Evolutionary conservation across 2,329 filamentous ascomycete genomes (phyloP).

Genomic region (Ceratocystis destructans): DNA sequence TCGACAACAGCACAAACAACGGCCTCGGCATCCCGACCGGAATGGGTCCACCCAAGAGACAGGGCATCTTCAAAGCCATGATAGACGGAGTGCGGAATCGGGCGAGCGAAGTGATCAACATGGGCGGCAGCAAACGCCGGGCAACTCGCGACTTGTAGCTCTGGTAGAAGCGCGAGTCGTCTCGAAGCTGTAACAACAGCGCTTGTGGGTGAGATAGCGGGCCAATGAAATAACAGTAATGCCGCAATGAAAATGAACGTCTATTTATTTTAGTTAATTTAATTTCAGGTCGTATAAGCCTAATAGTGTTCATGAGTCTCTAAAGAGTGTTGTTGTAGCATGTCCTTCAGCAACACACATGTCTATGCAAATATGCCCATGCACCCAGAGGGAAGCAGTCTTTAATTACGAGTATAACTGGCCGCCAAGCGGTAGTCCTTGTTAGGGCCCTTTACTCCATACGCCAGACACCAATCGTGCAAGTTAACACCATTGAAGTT

Average conservation of each 20-base stretch:
- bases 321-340: no score
- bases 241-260: neutral
- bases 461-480: slow-evolving; percentile 44
- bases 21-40: neutral
- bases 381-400: neutral
- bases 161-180: neutral
- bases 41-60: slow-evolving; percentile 32
- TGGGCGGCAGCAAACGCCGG: neutral
- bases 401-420: slow-evolving; percentile 32
- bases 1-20: neutral
- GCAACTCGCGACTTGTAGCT: slow-evolving; percentile 7
- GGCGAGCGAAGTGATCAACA: neutral
- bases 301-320: no score
- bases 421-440: slow-evolving; percentile 57
- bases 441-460: slow-evolving; percentile 55
- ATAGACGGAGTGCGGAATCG: slow-evolving; percentile 33
- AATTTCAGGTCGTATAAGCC: neutral
- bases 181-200: no score
- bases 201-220: neutral
- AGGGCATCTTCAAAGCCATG: slow-evolving; percentile 53
- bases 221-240: neutral
- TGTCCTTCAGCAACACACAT: neutral
- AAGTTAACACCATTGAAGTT: slow-evolving; percentile 44
- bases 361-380: no score
- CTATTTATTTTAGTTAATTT: neutral